phyloP scores from a whole-genome alignment of 2,329 filamentous ascomycete genomes.

The Alternaria sp. region DNA sequence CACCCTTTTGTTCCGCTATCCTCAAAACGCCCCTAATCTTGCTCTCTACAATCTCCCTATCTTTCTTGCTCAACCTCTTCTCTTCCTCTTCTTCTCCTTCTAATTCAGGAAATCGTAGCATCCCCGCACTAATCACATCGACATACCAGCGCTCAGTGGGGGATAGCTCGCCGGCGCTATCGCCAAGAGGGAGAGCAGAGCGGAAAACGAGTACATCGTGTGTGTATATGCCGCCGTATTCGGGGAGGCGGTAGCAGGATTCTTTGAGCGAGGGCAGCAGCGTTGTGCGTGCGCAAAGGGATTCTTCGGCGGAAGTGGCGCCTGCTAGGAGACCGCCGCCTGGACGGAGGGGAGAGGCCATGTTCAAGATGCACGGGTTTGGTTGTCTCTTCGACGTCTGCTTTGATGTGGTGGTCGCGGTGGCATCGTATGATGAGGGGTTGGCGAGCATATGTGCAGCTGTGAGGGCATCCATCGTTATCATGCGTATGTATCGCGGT shows the following conservation, averaged over 20 bases:
- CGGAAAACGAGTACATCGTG: conserved; percentile 67
- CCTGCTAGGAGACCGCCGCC: conserved; percentile 68
- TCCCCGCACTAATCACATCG: conserved; percentile 64
- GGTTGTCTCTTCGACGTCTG: conserved; percentile 24
- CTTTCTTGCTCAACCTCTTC: conserved; percentile 46
- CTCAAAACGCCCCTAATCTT: conserved; percentile 67
- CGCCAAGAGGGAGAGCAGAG: conserved; percentile 31
- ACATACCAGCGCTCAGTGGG: conserved; percentile 64
- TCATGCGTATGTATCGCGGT: conserved; percentile 50
- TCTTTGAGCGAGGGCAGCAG: conserved; percentile 65
- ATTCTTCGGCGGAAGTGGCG: conserved; percentile 67
- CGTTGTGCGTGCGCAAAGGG: conserved; percentile 66
- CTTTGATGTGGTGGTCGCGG: not conserved
- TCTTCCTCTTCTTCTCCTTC: conserved; percentile 50
- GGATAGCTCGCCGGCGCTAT: conserved; percentile 47
- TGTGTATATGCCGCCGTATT: conserved; percentile 63
- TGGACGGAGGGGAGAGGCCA: conserved; percentile 67
- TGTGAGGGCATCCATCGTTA: conserved; percentile 60
- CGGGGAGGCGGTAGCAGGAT: conserved; percentile 65
- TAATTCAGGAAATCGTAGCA: conserved; percentile 64
- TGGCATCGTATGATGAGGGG: conserved; percentile 9
- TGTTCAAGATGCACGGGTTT: conserved; percentile 65
- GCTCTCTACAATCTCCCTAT: conserved; percentile 57
- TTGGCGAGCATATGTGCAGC: conserved; percentile 54
- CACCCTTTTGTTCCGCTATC: conserved; percentile 54